phyloP scores from a whole-genome alignment of 352 stramenopile genomes.

The Phytophthora kernoviae region DNA sequence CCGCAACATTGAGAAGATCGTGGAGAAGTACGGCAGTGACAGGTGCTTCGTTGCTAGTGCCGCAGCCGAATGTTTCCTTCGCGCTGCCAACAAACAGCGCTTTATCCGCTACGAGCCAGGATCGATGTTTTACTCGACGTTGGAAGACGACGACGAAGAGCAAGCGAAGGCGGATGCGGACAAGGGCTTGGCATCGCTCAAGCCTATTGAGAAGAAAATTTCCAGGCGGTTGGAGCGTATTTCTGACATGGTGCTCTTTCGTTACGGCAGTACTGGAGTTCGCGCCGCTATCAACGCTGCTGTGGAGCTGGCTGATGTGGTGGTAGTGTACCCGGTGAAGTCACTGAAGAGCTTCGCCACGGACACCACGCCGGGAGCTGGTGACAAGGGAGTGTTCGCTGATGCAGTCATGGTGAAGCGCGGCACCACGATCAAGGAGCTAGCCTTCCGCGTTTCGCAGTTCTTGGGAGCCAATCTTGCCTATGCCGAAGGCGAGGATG shows the following conservation, averaged over 20 bases:
- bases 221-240: constrained; percentile 83
- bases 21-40: constrained; percentile 88
- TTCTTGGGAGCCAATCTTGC: constrained; percentile 78
- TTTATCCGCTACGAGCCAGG: constrained; percentile 88
- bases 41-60: constrained; percentile 88
- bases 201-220: constrained; percentile 82
- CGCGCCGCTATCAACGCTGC: constrained; percentile 86
- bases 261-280: constrained; percentile 87
- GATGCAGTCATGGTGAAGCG: constrained; percentile 78
- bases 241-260: constrained; percentile 91
- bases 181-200: constrained; percentile 45
- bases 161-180: constrained; percentile 29
- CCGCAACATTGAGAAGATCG: constrained; percentile 88
- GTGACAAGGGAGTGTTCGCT: constrained; percentile 73
- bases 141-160: constrained; percentile 61
- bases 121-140: constrained; percentile 85
- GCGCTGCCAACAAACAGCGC: constrained; percentile 71
- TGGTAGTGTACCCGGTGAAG: constrained; percentile 87
- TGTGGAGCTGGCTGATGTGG: constrained; percentile 80
- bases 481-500: constrained; percentile 84
- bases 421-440: constrained; percentile 79
- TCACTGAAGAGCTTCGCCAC: constrained; percentile 87
- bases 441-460: constrained; percentile 69
- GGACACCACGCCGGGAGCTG: constrained; percentile 42
- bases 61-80: constrained; percentile 85